Evolutionary conservation across 106 monocot species (phyloP).

Genomic region (Ottelia alismoides): DNA sequence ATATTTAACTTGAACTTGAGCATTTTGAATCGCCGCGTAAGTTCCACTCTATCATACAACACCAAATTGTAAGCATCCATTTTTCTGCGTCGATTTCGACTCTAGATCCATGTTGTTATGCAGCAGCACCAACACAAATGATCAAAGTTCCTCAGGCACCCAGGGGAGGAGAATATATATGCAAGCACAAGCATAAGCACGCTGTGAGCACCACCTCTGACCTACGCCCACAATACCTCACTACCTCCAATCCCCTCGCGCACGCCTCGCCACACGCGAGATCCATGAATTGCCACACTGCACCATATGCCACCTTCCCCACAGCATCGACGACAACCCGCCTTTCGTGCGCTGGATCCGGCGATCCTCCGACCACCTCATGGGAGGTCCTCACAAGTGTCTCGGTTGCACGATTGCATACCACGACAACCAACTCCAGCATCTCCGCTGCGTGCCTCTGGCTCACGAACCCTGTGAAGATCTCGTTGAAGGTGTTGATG

Average conservation of each 20-base stretch:
- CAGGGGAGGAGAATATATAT: no score
- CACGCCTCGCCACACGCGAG: constrained; percentile 26
- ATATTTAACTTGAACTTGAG: no score
- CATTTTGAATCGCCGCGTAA: no score
- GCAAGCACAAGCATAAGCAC: constrained; percentile 49
- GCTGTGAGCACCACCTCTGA: constrained; percentile 36
- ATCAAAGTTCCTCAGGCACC: no score
- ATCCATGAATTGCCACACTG: constrained; percentile 41
- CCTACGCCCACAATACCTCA: constrained; percentile 33
- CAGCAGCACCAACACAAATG: no score
- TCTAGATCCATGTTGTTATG: no score
- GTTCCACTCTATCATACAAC: no score
- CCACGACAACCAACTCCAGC: constrained; percentile 33
- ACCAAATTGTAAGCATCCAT: no score
- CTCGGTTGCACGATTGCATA: constrained; percentile 44
- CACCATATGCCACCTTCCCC: constrained; percentile 48
- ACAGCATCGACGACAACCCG: constrained; percentile 44
- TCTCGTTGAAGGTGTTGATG: constrained; percentile 46
- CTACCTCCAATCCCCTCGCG: constrained; percentile 24
- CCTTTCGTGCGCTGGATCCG: constrained; percentile 35
- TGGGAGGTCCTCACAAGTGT: constrained; percentile 48
- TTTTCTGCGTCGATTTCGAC: no score
- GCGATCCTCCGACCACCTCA: constrained; percentile 15
- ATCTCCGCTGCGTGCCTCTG: constrained; percentile 32
- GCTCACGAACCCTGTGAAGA: constrained; percentile 42